These are phyloP conservation scores for Podospora anserina DNA, from an alignment of 495 filamentous ascomycete genomes.

Conservation along the genomic window DNA sequence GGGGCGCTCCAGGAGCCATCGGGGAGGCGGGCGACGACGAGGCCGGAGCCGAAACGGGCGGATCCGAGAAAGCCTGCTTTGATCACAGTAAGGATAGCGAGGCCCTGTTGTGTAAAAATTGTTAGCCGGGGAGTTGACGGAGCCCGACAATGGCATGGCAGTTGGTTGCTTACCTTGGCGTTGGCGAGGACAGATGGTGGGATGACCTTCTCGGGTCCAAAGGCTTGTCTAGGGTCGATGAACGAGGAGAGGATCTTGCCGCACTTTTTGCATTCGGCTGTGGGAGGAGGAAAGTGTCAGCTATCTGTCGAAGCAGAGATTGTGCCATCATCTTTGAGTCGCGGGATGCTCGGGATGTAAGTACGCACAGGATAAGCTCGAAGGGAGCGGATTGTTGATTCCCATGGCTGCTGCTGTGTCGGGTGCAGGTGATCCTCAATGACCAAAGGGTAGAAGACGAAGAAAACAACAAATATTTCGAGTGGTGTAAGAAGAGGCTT, in stretches of 20 bases:
- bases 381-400: conserved; percentile 58
- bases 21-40: conserved; percentile 88
- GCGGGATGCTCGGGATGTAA: conserved; percentile 21
- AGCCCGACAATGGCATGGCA: neutral
- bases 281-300: conserved; percentile 14
- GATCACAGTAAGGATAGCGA: conserved; percentile 90
- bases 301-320: neutral
- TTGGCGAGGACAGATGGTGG: conserved; percentile 84
- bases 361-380: conserved; percentile 56
- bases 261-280: conserved; percentile 86
- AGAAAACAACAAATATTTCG: neutral
- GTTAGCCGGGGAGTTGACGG: conserved; percentile 10
- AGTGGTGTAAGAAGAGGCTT: neutral
- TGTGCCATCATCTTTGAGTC: neutral
- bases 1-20: conserved; percentile 95
- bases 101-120: conserved; percentile 57
- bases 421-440: neutral
- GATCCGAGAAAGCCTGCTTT: conserved; percentile 96
- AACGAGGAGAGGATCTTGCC: conserved; percentile 93
- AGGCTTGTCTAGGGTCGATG: conserved; percentile 88
- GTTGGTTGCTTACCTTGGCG: conserved; percentile 67
- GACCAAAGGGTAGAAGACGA: neutral
- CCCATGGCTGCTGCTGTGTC: conserved; percentile 40
- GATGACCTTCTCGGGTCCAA: conserved; percentile 96
- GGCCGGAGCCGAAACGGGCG: conserved; percentile 84